These are phyloP conservation scores for Pulveroboletus frians DNA, from an alignment of 768 basidiomycete genomes.

Conservation along the genomic window DNA sequence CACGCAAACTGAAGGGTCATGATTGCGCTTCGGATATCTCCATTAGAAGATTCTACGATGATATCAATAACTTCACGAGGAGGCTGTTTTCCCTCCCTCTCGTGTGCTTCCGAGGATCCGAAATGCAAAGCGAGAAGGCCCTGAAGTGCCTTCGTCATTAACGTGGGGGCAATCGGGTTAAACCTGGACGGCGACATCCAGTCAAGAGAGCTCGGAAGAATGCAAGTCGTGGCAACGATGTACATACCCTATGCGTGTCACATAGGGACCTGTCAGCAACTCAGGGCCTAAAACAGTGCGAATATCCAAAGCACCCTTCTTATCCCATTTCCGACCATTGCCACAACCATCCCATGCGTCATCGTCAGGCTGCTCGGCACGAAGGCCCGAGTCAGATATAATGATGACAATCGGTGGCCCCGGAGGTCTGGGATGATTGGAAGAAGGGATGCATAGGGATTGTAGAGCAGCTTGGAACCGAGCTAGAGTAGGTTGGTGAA, in stretches of 20 bases:
- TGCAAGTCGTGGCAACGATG: background rate
- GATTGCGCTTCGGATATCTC: slow-evolving; percentile 90
- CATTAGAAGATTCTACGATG: slow-evolving; percentile 75
- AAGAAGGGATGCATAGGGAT: slow-evolving; percentile 39
- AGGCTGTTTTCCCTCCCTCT: slow-evolving; percentile 32
- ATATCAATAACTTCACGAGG: slow-evolving; percentile 67
- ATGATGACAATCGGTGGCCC: slow-evolving; percentile 72
- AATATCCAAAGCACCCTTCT: slow-evolving; percentile 56
- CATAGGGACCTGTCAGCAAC: slow-evolving; percentile 65
- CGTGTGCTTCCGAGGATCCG: slow-evolving; percentile 21
- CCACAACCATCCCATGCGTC: slow-evolving; percentile 45
- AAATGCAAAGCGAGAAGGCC: slow-evolving; percentile 49
- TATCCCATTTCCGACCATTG: slow-evolving; percentile 41
- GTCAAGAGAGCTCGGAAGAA: background rate
- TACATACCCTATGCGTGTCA: slow-evolving; percentile 73
- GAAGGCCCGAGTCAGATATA: slow-evolving; percentile 74
- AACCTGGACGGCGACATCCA: slow-evolving; percentile 48
- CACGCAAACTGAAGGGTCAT: slow-evolving; percentile 91
- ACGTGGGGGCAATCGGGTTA: slow-evolving; percentile 85
- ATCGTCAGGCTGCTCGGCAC: slow-evolving; percentile 56
- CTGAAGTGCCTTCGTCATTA: slow-evolving; percentile 76
- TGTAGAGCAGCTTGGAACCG: slow-evolving; percentile 71
- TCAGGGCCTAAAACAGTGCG: slow-evolving; percentile 67
- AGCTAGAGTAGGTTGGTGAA: slow-evolving; percentile 61
- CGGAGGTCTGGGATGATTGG: slow-evolving; percentile 17